These are phyloP conservation scores for Zychaea mexicana DNA, from an alignment of 371 early-diverging fungal species.

Conservation along the genomic window DNA sequence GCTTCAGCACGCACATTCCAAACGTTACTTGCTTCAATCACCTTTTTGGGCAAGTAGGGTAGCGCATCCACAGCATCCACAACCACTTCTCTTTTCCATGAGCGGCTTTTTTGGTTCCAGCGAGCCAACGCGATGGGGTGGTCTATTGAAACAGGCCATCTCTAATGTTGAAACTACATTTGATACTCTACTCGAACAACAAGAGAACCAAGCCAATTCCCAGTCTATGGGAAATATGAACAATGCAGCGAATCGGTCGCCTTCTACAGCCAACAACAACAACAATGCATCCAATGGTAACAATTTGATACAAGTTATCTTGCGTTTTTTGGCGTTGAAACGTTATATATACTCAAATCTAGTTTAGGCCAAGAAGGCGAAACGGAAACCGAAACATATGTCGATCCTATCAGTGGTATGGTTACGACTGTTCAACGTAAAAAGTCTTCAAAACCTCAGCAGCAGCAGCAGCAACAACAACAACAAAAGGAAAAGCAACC, in stretches of 20 bases:
- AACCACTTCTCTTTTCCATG: constrained; percentile 17
- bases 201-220: constrained; percentile 7
- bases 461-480: not conserved
- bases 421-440: constrained; percentile 44
- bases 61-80: not conserved
- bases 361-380: constrained; percentile 4
- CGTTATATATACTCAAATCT: not conserved
- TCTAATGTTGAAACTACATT: constrained; percentile 79
- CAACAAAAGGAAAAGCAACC: too few relatives aligned
- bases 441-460: constrained; percentile 8
- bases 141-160: constrained; percentile 75
- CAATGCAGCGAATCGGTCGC: not conserved
- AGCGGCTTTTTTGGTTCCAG: constrained; percentile 45
- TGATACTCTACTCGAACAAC: constrained; percentile 74
- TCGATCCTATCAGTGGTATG: constrained; percentile 53
- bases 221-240: not conserved
- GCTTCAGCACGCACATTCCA: not conserved
- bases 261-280: not conserved
- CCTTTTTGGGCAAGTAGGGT: constrained; percentile 7
- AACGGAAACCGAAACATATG: constrained; percentile 44
- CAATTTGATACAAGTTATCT: not conserved
- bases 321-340: not conserved
- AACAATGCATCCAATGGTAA: constrained; percentile 4
- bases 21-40: constrained; percentile 6
- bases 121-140: constrained; percentile 58